Percentiles rank a stretch among this genome's conserved stretches.
Conservation (phyloP, 176 grass and related monocot species). For the Luzula sylvatica region DNA sequence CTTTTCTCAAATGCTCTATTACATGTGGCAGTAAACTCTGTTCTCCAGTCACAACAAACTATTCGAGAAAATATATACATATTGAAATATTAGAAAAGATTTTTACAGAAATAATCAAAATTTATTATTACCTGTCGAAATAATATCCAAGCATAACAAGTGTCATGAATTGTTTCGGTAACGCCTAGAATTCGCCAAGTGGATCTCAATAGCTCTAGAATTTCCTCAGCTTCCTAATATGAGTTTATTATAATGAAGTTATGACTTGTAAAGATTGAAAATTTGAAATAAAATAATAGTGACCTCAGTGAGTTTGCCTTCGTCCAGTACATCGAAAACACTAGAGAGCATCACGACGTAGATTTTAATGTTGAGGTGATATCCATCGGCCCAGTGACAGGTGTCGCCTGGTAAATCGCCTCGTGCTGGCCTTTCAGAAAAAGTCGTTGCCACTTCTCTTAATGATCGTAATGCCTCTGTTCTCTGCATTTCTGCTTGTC, state of each 20-base stretch:
- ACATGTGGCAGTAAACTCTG: conserved; percentile 67
- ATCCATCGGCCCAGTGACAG: conserved; percentile 98
- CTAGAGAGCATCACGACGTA: conserved; percentile 90
- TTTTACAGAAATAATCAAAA: conserved; percentile 2
- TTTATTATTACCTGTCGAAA: conserved; percentile 58
- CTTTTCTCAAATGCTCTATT: conserved; percentile 82
- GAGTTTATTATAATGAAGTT: too few relatives aligned
- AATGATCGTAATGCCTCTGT: conserved; percentile 68
- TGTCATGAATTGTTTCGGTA: conserved; percentile 86
- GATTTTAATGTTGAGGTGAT: conserved; percentile 75
- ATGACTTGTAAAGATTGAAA: too few relatives aligned
- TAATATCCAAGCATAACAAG: conserved; percentile 97
- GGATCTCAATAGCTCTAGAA: conserved; percentile 85
- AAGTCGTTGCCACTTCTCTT: conserved; percentile 61
- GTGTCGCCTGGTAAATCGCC: conserved; percentile 92
- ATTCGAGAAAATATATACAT: conserved; percentile 8
- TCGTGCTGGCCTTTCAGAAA: conserved; percentile 81
- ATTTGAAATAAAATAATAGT: too few relatives aligned
- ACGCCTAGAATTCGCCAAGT: conserved; percentile 95
- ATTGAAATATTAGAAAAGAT: conserved; percentile 13
- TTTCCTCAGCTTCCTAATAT: conserved; percentile 90
- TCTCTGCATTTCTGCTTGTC: conserved; percentile 78
- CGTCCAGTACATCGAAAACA: conserved; percentile 91
- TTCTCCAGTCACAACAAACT: conserved; percentile 93
- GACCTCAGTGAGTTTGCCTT: conserved; percentile 92